Evolutionary conservation across 2,329 filamentous ascomycete species (phyloP).

Genomic region (Calonectria montana): DNA sequence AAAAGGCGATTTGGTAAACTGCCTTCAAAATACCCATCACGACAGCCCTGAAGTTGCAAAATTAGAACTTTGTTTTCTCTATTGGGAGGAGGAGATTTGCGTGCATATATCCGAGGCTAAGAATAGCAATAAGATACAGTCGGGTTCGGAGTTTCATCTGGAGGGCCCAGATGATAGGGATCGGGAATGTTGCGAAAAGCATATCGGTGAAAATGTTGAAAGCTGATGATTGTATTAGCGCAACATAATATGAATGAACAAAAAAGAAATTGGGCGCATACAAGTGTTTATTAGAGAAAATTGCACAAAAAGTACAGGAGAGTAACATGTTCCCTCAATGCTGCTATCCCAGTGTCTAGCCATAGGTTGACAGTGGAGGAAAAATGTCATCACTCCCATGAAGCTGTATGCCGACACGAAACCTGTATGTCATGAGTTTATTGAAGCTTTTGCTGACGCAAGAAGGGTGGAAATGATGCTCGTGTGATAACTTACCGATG

Average conservation of each 20-base stretch:
- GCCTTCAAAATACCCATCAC: slow-evolving; percentile 54
- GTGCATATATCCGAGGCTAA: slow-evolving; percentile 56
- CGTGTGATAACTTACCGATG: background rate
- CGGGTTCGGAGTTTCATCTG: slow-evolving; percentile 52
- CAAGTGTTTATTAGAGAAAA: slow-evolving; percentile 26
- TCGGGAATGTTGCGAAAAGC: slow-evolving; percentile 54
- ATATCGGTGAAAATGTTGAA: slow-evolving; percentile 58
- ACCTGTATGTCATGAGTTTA: background rate
- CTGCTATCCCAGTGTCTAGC: slow-evolving; percentile 21
- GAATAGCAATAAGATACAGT: slow-evolving; percentile 53
- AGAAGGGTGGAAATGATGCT: background rate
- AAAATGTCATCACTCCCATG: slow-evolving; percentile 25
- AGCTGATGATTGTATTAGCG: slow-evolving; percentile 22
- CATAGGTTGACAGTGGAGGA: slow-evolving; percentile 28
- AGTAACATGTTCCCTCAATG: slow-evolving; percentile 22
- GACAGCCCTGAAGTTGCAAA: slow-evolving; percentile 45
- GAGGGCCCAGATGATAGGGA: slow-evolving; percentile 55
- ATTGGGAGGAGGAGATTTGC: slow-evolving; percentile 11
- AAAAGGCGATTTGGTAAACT: slow-evolving; percentile 49
- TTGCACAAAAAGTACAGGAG: slow-evolving; percentile 17
- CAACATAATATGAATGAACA: background rate
- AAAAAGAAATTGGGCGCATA: background rate
- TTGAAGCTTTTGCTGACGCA: no score
- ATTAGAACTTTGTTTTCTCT: background rate
- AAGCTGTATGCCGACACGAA: slow-evolving; percentile 30